Percentiles rank a stretch among this genome's conserved stretches.
Conservation (phyloP, 768 basidiomycete species). For the Hemileccinum rubropunctum region DNA sequence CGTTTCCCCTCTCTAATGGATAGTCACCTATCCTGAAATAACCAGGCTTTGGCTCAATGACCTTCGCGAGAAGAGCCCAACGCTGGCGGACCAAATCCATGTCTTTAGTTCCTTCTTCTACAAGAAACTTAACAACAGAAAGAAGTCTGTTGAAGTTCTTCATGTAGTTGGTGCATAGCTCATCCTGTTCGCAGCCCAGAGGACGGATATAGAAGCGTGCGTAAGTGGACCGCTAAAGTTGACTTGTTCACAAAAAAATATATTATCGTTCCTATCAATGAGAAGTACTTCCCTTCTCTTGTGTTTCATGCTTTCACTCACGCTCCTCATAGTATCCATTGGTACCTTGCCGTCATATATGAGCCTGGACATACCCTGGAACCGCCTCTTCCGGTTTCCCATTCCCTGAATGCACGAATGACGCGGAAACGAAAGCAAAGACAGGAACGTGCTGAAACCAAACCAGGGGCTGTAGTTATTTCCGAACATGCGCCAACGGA, state of each 20-base stretch:
- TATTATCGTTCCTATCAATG: conserved; percentile 94
- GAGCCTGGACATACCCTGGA: conserved; percentile 65
- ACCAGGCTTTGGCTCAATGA: conserved; percentile 67
- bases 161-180: conserved; percentile 3
- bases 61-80: conserved; percentile 52
- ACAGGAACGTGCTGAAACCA: conserved; percentile 4
- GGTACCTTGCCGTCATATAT: conserved; percentile 95
- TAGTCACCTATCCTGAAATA: conserved; percentile 3
- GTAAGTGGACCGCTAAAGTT: conserved; percentile 91
- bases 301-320: conserved; percentile 4
- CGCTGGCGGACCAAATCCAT: conserved; percentile 70
- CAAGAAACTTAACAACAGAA: conserved; percentile 75
- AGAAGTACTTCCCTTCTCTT: conserved; percentile 59
- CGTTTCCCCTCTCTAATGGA: conserved; percentile 24
- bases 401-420: conserved; percentile 5
- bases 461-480: neutral
- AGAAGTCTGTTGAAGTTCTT: conserved; percentile 42
- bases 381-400: conserved; percentile 40
- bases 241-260: conserved; percentile 90
- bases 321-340: conserved; percentile 66
- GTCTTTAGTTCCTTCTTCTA: conserved; percentile 99
- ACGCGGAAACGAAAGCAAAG: conserved; percentile 25
- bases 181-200: conserved; percentile 36
- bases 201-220: conserved; percentile 79
- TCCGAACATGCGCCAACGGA: neutral